A percentile compares a stretch with the other conserved stretches of the same genome.
Evolutionary conservation across 2,329 filamentous ascomycete species (phyloP).

Genomic region (Emydomyces testavorans): DNA sequence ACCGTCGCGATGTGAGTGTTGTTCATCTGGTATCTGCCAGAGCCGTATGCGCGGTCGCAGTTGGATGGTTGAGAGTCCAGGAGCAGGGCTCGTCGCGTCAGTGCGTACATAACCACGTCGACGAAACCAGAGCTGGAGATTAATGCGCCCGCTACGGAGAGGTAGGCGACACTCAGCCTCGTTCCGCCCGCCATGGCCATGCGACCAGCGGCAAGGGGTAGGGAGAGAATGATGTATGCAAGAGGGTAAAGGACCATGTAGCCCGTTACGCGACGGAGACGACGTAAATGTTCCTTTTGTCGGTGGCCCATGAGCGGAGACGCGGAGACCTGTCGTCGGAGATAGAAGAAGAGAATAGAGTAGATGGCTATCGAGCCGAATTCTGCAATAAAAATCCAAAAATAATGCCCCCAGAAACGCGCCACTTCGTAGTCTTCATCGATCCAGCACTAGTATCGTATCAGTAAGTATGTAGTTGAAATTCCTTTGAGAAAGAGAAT

Average conservation of each 20-base stretch:
- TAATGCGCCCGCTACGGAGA: constrained; percentile 44
- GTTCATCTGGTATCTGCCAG: constrained; percentile 5
- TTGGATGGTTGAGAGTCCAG: constrained; percentile 39
- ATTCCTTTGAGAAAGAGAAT: not conserved
- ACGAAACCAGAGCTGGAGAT: constrained; percentile 50
- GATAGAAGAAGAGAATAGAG: constrained; percentile 38
- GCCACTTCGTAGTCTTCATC: constrained; percentile 34
- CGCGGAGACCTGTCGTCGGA: constrained; percentile 35
- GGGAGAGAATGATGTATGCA: constrained; percentile 50
- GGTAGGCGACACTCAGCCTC: constrained; percentile 31
- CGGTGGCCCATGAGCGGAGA: constrained; percentile 28
- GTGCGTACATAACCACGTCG: constrained; percentile 47
- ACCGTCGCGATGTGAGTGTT: constrained; percentile 14
- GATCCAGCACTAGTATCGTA: constrained; percentile 39
- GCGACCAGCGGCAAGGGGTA: constrained; percentile 47
- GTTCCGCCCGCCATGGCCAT: constrained; percentile 32
- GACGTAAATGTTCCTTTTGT: constrained; percentile 30
- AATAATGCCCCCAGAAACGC: constrained; percentile 42
- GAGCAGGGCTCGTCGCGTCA: constrained; percentile 46
- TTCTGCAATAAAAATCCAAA: constrained; percentile 45
- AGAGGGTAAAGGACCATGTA: constrained; percentile 40
- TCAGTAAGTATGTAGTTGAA: constrained; percentile 3
- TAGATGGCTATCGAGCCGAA: constrained; percentile 43
- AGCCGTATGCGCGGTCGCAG: constrained; percentile 24
- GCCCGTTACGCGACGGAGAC: constrained; percentile 34